Base-by-base conservation (phyloP, 257 asterid genomes). In the Leonotis leonurus region DNA sequence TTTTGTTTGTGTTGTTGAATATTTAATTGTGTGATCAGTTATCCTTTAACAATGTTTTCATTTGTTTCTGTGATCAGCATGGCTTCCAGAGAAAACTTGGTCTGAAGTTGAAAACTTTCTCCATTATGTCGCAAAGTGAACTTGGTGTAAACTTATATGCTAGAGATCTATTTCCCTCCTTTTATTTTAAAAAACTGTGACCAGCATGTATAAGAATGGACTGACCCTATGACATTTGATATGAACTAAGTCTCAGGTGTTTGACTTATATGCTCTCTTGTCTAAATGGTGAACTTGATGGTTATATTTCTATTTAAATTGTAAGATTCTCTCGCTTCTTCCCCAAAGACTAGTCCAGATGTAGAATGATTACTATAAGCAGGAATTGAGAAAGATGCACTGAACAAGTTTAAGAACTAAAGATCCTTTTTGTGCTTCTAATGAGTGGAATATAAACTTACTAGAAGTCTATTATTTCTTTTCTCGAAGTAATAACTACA, bases 1-100 rank as follows among this genome's bases (percentile, higher is more conserved):
- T 66, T 62, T 64, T 20, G n/a, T n/a, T 40, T 45, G 54, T 59
- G 3, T 49, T 30, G 39, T 26, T 63, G 39, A 53, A 52, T 29
- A 14, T 12, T 63, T 58, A 52, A 33, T 51, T 53, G 48, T 75
- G 58, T 48, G 65, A 48, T 68, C 50, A 49, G 55, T 51, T 72
- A 65, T 35, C 55, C 26, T 61, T 52, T 59, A 56, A 59, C 69
- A 44, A 75, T 60, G 54, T 48, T 40, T 58, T 68, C 35, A 30
- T 69, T 35, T 75, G 46, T 60, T 59, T 60, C 67, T 35, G 65
- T 68, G 73, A 64, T 64, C 71, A 59, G 79, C 66, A 26, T 64
- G 62, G 65, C 69, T 62, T 64, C 73, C 61, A 71, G 73, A 52
- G 59, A 29, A 57, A 60, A 33, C 73, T 51, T 70, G 60, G 55